Evolutionary conservation across 352 stramenopile genomes (phyloP).

Genomic region (Peronospora farinosa): DNA sequence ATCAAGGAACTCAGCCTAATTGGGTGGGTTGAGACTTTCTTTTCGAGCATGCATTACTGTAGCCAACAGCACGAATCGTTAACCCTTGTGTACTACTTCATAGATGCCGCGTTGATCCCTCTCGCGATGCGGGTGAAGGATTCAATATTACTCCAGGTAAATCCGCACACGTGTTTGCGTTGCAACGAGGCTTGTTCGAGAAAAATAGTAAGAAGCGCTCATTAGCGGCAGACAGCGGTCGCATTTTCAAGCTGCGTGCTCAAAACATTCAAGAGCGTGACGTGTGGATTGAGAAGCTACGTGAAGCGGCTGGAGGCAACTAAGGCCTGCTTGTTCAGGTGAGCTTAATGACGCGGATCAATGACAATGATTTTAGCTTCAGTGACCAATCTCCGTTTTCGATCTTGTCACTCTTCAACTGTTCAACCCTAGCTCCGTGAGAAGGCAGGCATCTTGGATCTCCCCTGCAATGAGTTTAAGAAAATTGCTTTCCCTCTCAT

Average conservation of each 20-base stretch:
- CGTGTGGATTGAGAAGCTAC: slow-evolving; percentile 74
- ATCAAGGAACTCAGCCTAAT: slow-evolving; percentile 79
- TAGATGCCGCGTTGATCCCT: slow-evolving; percentile 44
- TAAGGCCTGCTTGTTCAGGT: slow-evolving; percentile 5
- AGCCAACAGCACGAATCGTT: slow-evolving; percentile 74
- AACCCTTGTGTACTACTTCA: not conserved
- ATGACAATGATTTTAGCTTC: slow-evolving; percentile 2
- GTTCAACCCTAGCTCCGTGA: too few relatives aligned
- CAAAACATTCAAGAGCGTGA: slow-evolving; percentile 79
- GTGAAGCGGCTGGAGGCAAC: slow-evolving; percentile 44
- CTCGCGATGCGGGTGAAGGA: slow-evolving; percentile 48
- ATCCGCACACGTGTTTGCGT: slow-evolving; percentile 59
- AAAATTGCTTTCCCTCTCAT: slow-evolving; percentile 2
- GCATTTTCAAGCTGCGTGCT: slow-evolving; percentile 78
- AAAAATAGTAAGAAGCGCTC: not conserved
- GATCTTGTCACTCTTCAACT: not conserved
- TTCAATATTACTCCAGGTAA: slow-evolving; percentile 79
- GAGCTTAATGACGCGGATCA: slow-evolving; percentile 6
- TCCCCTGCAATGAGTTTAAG: not conserved
- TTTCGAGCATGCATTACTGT: slow-evolving; percentile 27
- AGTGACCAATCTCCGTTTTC: slow-evolving; percentile 3
- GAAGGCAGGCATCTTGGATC: too few relatives aligned
- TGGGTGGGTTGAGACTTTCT: slow-evolving; percentile 38
- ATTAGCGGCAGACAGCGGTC: slow-evolving; percentile 50
- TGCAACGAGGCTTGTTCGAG: slow-evolving; percentile 51